Evolutionary conservation across 805 yeast genomes (phyloP).

Genomic region (Maudiozyma pseudohumilis): DNA sequence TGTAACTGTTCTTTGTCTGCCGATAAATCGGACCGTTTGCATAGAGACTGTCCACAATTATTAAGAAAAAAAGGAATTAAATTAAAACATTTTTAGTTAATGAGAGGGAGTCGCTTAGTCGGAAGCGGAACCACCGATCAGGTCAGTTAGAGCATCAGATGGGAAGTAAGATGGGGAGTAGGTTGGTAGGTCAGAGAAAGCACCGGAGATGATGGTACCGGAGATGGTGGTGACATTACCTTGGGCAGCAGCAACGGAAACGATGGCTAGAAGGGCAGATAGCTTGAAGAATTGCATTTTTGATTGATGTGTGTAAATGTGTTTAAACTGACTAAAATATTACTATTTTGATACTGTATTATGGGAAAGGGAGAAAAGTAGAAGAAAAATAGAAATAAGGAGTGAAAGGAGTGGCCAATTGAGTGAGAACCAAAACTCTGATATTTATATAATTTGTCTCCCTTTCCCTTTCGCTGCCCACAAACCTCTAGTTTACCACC

Average conservation of each 20-base stretch:
- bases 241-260: conserved; percentile 4
- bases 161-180: conserved; percentile 1
- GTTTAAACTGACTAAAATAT: conserved; percentile 1
- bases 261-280: conserved; percentile 3
- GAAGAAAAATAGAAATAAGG: background rate
- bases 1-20: no score
- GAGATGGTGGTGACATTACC: conserved; percentile 3
- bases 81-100: background rate
- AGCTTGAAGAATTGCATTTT: conserved; percentile 3
- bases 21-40: background rate
- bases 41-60: no score
- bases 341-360: background rate
- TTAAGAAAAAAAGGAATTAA: background rate
- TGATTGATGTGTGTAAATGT: background rate
- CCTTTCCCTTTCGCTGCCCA: background rate
- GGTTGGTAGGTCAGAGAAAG: conserved; percentile 1
- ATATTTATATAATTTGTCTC: background rate
- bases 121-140: background rate
- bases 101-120: background rate
- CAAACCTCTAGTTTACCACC: background rate
- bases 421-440: background rate
- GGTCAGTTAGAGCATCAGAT: conserved; percentile 1
- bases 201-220: conserved; percentile 3
- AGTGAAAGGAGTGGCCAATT: background rate
- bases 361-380: background rate